These are phyloP conservation scores for Globisporangium nunn DNA, from an alignment of 352 stramenopile species.

Conservation along the genomic window DNA sequence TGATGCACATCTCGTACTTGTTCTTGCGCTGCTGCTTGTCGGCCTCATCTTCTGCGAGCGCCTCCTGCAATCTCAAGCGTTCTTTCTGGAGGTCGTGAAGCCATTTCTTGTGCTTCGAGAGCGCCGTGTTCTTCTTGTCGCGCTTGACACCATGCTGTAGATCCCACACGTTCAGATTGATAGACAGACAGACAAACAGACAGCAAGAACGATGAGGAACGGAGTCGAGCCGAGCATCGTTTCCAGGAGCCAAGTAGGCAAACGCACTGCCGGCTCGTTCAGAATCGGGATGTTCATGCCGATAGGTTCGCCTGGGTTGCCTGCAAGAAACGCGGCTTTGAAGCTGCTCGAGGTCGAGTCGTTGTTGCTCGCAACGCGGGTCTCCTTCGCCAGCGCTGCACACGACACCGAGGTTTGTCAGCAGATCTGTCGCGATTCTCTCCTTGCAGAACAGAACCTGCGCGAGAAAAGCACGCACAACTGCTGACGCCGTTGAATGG, in stretches of 20 bases:
- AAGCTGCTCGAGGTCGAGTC: constrained; percentile 28
- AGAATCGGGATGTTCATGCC: constrained; percentile 80
- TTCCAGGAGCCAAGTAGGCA: no score
- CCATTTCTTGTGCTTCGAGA: constrained; percentile 93
- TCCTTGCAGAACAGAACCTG: background rate
- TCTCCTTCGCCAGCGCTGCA: constrained; percentile 52
- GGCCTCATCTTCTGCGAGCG: constrained; percentile 68
- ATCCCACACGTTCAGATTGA: background rate
- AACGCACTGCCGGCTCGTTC: constrained; percentile 43
- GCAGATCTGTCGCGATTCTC: no score
- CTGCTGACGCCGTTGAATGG: constrained; percentile 87
- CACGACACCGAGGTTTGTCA: no score
- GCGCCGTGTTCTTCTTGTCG: constrained; percentile 88
- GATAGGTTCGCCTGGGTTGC: constrained; percentile 56
- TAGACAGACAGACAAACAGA: no score
- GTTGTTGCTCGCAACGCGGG: constrained; percentile 27
- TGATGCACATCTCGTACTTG: constrained; percentile 14
- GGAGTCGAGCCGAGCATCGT: background rate
- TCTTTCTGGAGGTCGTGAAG: constrained; percentile 90
- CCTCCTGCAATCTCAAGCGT: constrained; percentile 74
- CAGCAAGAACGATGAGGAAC: background rate
- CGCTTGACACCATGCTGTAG: constrained; percentile 66
- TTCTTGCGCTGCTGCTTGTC: constrained; percentile 62
- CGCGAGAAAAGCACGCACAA: constrained; percentile 25
- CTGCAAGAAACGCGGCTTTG: constrained; percentile 68